A percentile compares a stretch with the other conserved stretches of the same genome.
Evolutionary conservation across 2,329 filamentous ascomycete genomes (phyloP).

Genomic region (Cladophialophora bantiana): DNA sequence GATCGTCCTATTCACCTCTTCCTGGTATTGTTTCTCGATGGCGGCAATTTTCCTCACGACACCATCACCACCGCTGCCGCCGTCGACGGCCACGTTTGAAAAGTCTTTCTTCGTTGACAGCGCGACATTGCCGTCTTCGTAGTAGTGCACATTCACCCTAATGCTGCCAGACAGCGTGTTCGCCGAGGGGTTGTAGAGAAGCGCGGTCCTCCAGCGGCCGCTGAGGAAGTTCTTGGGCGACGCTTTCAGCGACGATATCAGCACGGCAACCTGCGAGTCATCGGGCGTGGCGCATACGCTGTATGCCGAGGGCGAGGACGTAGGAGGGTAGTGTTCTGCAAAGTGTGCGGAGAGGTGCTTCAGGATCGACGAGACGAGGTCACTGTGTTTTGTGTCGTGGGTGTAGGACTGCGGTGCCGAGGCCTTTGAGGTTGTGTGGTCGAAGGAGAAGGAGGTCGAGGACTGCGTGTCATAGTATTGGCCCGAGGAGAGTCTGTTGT

Average conservation of each 20-base stretch:
- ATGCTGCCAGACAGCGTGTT: slow-evolving; percentile 76
- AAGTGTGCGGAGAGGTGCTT: slow-evolving; percentile 79
- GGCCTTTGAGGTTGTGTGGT: slow-evolving; percentile 86
- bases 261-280: slow-evolving; percentile 77
- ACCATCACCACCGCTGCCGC: slow-evolving; percentile 64
- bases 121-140: slow-evolving; percentile 97
- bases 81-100: slow-evolving; percentile 25
- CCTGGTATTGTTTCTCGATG: slow-evolving; percentile 91
- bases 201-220: slow-evolving; percentile 91
- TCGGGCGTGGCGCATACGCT: slow-evolving; percentile 59
- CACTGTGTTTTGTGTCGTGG: slow-evolving; percentile 76
- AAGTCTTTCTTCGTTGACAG: slow-evolving; percentile 79
- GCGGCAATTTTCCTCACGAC: slow-evolving; percentile 79
- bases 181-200: slow-evolving; percentile 76
- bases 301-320: slow-evolving; percentile 77
- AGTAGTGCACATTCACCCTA: slow-evolving; percentile 97
- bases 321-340: slow-evolving; percentile 85
- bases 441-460: slow-evolving; percentile 85
- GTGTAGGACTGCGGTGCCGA: slow-evolving; percentile 80
- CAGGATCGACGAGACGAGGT: slow-evolving; percentile 77
- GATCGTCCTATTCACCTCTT: slow-evolving; percentile 92
- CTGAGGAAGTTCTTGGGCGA: slow-evolving; percentile 99
- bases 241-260: slow-evolving; percentile 95
- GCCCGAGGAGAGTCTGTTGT: slow-evolving; percentile 70
- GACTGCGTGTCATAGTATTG: slow-evolving; percentile 91